A percentile compares a stretch with the other conserved stretches of the same genome.
These are phyloP conservation scores for Ceratobasidium sp. DNA, from an alignment of 1,284 basidiomycete species.

Conservation along the genomic window DNA sequence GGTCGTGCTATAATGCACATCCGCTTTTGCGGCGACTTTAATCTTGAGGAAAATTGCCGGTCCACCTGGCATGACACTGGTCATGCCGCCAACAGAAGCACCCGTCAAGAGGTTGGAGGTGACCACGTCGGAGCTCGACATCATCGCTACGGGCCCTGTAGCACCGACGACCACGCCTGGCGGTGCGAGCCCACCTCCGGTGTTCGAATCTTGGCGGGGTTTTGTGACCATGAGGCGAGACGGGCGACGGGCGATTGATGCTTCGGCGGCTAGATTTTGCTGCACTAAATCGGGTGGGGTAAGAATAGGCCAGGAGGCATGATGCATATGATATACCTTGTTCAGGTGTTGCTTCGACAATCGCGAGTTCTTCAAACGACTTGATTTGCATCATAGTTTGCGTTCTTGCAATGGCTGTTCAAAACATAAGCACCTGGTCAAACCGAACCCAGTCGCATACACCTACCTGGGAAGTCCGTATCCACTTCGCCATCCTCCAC, in stretches of 20 bases:
- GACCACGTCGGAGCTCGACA: slow-evolving; percentile 53
- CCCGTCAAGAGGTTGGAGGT: slow-evolving; percentile 58
- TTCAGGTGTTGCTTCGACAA: slow-evolving; percentile 70
- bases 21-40: slow-evolving; percentile 75
- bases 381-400: slow-evolving; percentile 83
- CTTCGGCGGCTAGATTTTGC: slow-evolving; percentile 79
- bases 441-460: slow-evolving; percentile 12
- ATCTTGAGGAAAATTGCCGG: slow-evolving; percentile 82
- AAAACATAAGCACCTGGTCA: neutral
- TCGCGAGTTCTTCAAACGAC: slow-evolving; percentile 88
- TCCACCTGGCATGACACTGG: slow-evolving; percentile 59
- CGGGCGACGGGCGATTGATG: slow-evolving; percentile 76
- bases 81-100: slow-evolving; percentile 62
- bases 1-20: slow-evolving; percentile 84
- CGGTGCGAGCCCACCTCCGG: slow-evolving; percentile 51
- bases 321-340: slow-evolving; percentile 65
- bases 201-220: slow-evolving; percentile 50
- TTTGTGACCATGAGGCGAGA: slow-evolving; percentile 70
- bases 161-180: slow-evolving; percentile 47
- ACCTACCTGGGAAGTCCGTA: slow-evolving; percentile 91
- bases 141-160: slow-evolving; percentile 52
- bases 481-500: slow-evolving; percentile 98
- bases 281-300: slow-evolving; percentile 61
- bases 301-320: neutral
- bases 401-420: slow-evolving; percentile 85